A percentile compares a stretch with the other conserved stretches of the same genome.
Conservation (phyloP, 202 grass and related monocot genomes). For the Panicum hallii region DNA sequence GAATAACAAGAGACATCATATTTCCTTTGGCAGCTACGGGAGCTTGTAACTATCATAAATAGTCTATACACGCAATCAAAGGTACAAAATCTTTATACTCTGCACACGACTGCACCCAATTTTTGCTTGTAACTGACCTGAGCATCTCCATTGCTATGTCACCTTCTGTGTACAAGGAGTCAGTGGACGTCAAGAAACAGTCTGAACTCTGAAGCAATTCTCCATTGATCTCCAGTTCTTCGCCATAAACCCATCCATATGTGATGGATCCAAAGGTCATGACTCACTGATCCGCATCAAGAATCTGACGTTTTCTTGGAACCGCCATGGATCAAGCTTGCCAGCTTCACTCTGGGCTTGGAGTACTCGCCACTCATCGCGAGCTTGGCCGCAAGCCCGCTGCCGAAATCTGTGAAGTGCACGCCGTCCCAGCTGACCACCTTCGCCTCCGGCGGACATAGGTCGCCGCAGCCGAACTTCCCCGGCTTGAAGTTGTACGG, state of each 20-base stretch:
- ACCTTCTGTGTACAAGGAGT: slow-evolving; percentile 39
- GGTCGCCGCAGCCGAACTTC: slow-evolving; percentile 38
- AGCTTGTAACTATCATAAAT: slow-evolving; percentile 14
- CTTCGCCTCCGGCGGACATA: slow-evolving; percentile 51
- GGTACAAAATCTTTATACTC: slow-evolving; percentile 29
- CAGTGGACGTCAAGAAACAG: slow-evolving; percentile 36
- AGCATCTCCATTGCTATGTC: slow-evolving; percentile 8
- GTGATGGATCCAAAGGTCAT: slow-evolving; percentile 8
- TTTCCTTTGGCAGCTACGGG: slow-evolving; percentile 17
- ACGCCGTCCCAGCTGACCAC: slow-evolving; percentile 78
- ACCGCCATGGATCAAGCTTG: slow-evolving; percentile 54
- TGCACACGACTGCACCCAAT: not conserved
- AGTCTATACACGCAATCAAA: slow-evolving; percentile 37
- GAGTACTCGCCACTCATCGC: slow-evolving; percentile 64
- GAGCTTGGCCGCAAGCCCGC: slow-evolving; percentile 53
- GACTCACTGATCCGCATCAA: slow-evolving; percentile 31
- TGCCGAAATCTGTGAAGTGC: slow-evolving; percentile 72
- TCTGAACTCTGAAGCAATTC: not conserved
- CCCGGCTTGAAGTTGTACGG: slow-evolving; percentile 62
- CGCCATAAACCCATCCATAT: slow-evolving; percentile 23
- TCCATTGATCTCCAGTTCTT: slow-evolving; percentile 1
- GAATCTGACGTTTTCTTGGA: slow-evolving; percentile 51
- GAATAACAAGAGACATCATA: not conserved
- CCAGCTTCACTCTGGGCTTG: slow-evolving; percentile 59
- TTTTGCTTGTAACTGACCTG: slow-evolving; percentile 7